A percentile compares a stretch with the other conserved stretches of the same genome.
Conservation (phyloP, 768 basidiomycete genomes). For the Calocybe gangraenosa region DNA sequence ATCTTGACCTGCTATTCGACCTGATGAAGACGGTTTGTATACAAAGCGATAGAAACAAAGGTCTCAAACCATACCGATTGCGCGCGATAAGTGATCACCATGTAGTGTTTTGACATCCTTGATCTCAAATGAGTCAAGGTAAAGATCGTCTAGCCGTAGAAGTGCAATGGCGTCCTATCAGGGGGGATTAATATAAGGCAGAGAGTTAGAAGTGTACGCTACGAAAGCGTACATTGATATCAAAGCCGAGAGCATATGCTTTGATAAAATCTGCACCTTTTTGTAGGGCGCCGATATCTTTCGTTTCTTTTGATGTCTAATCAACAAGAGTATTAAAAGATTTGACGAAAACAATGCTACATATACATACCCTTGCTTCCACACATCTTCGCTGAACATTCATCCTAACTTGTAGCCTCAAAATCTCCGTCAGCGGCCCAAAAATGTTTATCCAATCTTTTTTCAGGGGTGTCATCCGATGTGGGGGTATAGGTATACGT, state of each 20-base stretch:
- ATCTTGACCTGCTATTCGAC: conserved; percentile 97
- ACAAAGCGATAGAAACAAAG: conserved; percentile 13
- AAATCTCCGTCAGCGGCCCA: conserved; percentile 90
- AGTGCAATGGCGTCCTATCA: conserved; percentile 90
- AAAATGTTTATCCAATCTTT: conserved; percentile 39
- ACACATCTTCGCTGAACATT: conserved; percentile 87
- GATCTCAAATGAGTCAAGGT: conserved; percentile 98
- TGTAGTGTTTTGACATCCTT: conserved; percentile 98
- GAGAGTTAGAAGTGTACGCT: background rate
- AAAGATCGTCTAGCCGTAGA: conserved; percentile 91
- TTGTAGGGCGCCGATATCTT: conserved; percentile 89
- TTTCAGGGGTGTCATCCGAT: conserved; percentile 96
- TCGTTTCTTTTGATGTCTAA: conserved; percentile 92
- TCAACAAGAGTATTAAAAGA: background rate
- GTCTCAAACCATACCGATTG: too few species aligned
- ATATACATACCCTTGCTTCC: conserved; percentile 77
- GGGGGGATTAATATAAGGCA: conserved; percentile 2
- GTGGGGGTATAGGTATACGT: conserved; percentile 89
- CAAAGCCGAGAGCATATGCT: conserved; percentile 92
- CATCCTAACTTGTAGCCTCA: conserved; percentile 96
- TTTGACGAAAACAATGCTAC: too few species aligned
- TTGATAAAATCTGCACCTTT: conserved; percentile 98
- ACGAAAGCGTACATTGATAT: conserved; percentile 66
- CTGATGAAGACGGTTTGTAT: conserved; percentile 31
- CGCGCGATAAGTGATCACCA: conserved; percentile 96